phyloP scores from a whole-genome alignment of 108 stramenopile species.

The Fistulifera pelliculosa region DNA sequence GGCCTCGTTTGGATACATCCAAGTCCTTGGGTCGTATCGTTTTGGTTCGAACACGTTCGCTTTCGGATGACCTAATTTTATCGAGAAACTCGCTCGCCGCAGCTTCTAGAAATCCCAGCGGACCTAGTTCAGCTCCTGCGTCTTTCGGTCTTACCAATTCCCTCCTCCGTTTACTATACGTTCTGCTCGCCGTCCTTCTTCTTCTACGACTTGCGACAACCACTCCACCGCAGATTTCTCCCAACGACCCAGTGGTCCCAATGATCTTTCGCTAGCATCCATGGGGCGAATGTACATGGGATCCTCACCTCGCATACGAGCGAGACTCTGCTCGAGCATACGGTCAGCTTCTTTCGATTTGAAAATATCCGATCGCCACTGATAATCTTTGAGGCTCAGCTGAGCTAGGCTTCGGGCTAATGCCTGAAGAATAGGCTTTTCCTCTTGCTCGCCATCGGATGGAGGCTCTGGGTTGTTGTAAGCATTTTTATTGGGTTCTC shows the following conservation, averaged over 20 bases:
- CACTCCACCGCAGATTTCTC: slow-evolving; percentile 63
- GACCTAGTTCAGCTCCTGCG: slow-evolving; percentile 36
- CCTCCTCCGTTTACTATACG: slow-evolving; percentile 60
- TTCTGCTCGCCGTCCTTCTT: slow-evolving; percentile 70
- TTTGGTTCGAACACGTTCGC: slow-evolving; percentile 35
- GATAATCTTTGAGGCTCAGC: slow-evolving; percentile 65
- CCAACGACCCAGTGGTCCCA: slow-evolving; percentile 70
- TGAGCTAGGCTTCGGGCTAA: slow-evolving; percentile 37
- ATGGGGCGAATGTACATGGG: slow-evolving; percentile 72
- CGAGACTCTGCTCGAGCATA: slow-evolving; percentile 58
- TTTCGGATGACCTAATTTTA: slow-evolving; percentile 49
- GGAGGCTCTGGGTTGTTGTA: too few species aligned
- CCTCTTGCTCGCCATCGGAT: too few species aligned
- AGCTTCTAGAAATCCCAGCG: slow-evolving; percentile 60
- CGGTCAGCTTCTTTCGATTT: slow-evolving; percentile 76
- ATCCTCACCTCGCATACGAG: slow-evolving; percentile 74
- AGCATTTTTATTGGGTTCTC: too few species aligned
- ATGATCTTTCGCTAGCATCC: slow-evolving; percentile 63
- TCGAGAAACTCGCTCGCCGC: slow-evolving; percentile 47
- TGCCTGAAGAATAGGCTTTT: too few species aligned
- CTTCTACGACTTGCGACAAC: slow-evolving; percentile 67
- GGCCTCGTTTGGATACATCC: slow-evolving; percentile 48
- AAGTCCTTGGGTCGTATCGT: slow-evolving; percentile 70
- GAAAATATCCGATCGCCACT: slow-evolving; percentile 67
- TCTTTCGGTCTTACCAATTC: slow-evolving; percentile 62